Base-by-base conservation (phyloP, 805 yeast genomes). In the Sugiyamaella floridensis region DNA sequence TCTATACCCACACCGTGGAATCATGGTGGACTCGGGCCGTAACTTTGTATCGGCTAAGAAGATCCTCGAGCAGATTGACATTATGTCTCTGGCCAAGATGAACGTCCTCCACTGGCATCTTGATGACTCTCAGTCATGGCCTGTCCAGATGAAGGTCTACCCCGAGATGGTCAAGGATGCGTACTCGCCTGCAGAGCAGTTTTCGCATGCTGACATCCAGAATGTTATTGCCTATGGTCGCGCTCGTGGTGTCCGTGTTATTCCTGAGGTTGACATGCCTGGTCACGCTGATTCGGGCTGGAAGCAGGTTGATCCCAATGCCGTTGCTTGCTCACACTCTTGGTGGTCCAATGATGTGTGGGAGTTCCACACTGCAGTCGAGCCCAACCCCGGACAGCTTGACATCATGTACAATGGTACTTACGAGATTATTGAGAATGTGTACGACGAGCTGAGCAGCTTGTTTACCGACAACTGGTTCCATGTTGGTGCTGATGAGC, bases 401-500 rank as follows among this genome's bases (percentile, higher is more conserved):
- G 72, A 72, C 49, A 63, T 71, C 47, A 45, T 70, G 45, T 56
- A 65, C 50, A 57, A 67, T 40, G 56, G 60, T 2, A 67, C 74
- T 2, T 71, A 69, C 51, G 65, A 68, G 2, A 65, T 70, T 15
- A 66, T 73, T 6, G 54, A 57, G 34, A 61, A 63, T 16, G 69
- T 73, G 7, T 72, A 65, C 55, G 51, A 65, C 11, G 76, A 73
- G 47, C 44, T 73, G 9, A 58, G 64, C 15, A 53, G 47, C 1
- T 50, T 71, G 14, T 73, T 73, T 56, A 45, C 56, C 4, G 76
- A 73, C 54, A 56, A 67, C 44, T 58, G 69, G n/a, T 71, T 71
- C 65, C 77, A 73, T 55, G 74, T 72, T 40, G 77, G 77, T 5
- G 65, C 61, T 40, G 76, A 73, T 54, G 77, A 73, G 58, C 58